phyloP scores from a whole-genome alignment of 495 filamentous ascomycete genomes.

The Podospora anserina region DNA sequence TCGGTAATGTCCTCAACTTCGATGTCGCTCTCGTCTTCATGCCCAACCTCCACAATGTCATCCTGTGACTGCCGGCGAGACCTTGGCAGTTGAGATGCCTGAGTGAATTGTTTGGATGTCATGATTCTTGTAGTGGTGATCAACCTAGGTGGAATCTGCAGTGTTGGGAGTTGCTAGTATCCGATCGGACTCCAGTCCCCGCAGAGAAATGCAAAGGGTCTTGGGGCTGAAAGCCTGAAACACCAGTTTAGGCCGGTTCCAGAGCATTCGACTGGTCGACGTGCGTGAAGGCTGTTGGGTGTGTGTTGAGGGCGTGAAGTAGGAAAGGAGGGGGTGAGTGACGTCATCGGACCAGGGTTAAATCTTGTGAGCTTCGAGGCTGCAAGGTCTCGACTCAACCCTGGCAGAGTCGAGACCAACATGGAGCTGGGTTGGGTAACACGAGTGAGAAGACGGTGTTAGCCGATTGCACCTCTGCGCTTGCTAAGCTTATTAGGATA shows the following conservation, averaged over 20 bases:
- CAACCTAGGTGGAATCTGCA: neutral
- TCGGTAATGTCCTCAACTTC: conserved; percentile 5
- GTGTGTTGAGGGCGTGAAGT: conserved; percentile 2
- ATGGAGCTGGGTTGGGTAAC: neutral
- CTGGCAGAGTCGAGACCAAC: neutral
- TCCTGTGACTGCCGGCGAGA: neutral
- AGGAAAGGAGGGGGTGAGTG: conserved; percentile 7
- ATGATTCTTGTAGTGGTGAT: neutral
- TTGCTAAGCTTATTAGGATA: neutral
- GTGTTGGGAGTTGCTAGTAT: neutral
- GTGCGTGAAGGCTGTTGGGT: neutral
- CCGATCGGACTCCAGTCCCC: neutral
- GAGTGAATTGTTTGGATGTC: neutral
- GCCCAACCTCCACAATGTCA: conserved; percentile 4
- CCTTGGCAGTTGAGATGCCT: neutral
- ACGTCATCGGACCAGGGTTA: conserved; percentile 11
- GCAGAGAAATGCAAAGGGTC: neutral
- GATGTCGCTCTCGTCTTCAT: conserved; percentile 5
- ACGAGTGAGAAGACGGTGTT: neutral
- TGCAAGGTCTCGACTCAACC: conserved; percentile 2
- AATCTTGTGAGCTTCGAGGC: neutral
- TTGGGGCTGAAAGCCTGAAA: conserved; percentile 5
- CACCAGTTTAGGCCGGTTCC: neutral
- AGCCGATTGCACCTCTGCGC: neutral
- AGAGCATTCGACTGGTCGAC: neutral